These are phyloP conservation scores for Trichophyton benhamiae DNA, from an alignment of 2,329 filamentous ascomycete genomes.

Conservation along the genomic window DNA sequence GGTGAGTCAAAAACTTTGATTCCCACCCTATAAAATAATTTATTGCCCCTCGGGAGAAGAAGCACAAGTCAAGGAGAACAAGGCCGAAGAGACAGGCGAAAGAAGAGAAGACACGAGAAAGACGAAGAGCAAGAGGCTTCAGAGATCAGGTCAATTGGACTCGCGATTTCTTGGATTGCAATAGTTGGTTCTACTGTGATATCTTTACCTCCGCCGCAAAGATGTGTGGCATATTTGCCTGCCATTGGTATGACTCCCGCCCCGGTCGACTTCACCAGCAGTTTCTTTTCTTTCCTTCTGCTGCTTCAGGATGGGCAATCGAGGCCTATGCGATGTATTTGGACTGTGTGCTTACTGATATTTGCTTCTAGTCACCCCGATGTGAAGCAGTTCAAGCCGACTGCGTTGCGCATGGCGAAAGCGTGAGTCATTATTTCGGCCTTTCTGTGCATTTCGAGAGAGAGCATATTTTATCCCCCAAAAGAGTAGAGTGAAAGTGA, in stretches of 20 bases:
- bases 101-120: not conserved
- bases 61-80: not conserved
- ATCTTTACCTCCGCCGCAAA: constrained; percentile 28
- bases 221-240: constrained; percentile 97
- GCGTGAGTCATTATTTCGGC: constrained; percentile 49
- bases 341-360: not conserved
- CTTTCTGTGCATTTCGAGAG: not conserved
- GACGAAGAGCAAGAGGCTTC: not conserved
- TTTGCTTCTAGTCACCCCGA: constrained; percentile 57
- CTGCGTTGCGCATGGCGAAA: constrained; percentile 84
- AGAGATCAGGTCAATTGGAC: not conserved
- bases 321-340: not conserved
- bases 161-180: not conserved
- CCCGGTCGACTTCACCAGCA: not conserved
- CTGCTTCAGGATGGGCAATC: not conserved
- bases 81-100: not conserved
- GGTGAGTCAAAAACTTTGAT: constrained; percentile 7
- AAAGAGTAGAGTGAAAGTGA: not conserved
- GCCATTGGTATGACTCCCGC: constrained; percentile 54
- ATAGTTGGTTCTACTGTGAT: not conserved
- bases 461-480: not conserved
- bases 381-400: constrained; percentile 92
- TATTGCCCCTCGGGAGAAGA: not conserved
- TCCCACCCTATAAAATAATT: constrained; percentile 10
- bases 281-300: not conserved